Base-by-base conservation (phyloP, 1,284 basidiomycete genomes). In the Sporisorium exsertum region DNA sequence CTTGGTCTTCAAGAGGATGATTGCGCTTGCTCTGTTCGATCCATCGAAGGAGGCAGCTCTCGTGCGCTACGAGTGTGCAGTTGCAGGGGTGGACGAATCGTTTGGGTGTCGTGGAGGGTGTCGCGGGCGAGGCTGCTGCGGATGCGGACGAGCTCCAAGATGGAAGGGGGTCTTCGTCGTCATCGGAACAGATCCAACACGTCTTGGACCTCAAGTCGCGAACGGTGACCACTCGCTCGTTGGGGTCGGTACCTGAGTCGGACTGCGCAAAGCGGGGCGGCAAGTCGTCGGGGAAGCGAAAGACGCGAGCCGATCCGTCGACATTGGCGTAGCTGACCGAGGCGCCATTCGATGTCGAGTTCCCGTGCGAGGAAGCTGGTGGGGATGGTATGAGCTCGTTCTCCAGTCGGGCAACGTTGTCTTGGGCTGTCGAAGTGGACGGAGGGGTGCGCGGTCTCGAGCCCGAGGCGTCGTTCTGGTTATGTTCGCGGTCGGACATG, bases 151-250 rank as follows among this genome's bases (percentile, higher is more conserved):
- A n/a, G 32, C 49, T 47, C 1, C 24, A 15, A 9, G 37, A 5
- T 6, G 52, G n/a, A 24, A 43, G 26, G 35, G 62, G 42, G 29
- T 80, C 81, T 32, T 77, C 75, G 24, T 82, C 81, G 5, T 78
- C 78, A 16, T 81, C 80, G 16, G 77, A 72, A 49, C 81, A 82
- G 59, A 82, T 81, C 81, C 81, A 82, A 45, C 81, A 82, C 3
- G 52, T 56, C 32, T 75, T 76, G 54, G 71, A 67, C 29, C 73
- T 57, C 13, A 82, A 53, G 51, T 82, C 79, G 20, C 78, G 64
- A 5, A 80, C 76, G 8, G 79, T 81, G 49, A 79, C 72, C 2
- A 72, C 50, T 18, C 70, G 59, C 43, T 65, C 62, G 40, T 67
- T 63, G 16, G 59, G 60, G 7, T 65, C 45, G 2, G 61, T 46